Percentiles rank a stretch among this genome's conserved stretches.
Conservation (phyloP, 2,329 filamentous ascomycete genomes). For the Botrytis paeoniae region DNA sequence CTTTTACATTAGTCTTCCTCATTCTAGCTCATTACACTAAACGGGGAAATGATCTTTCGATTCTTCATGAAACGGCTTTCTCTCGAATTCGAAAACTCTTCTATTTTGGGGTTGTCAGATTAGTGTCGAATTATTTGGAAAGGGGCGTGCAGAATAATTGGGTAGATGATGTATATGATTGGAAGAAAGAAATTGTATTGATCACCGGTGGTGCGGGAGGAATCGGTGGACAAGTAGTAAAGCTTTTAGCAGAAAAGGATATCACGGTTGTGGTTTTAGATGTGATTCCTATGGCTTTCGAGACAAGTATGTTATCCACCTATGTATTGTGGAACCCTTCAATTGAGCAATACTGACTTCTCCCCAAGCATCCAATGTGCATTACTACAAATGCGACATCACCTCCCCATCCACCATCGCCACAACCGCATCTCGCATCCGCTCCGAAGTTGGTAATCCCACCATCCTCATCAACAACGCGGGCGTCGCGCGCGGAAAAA, state of each 20-base stretch:
- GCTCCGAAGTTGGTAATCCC: slow-evolving; percentile 56
- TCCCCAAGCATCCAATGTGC: slow-evolving; percentile 50
- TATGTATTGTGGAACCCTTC: not conserved
- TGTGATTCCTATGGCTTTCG: slow-evolving; percentile 58
- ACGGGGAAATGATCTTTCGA: slow-evolving; percentile 53
- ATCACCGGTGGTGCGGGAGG: slow-evolving; percentile 73
- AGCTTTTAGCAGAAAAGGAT: slow-evolving; percentile 59
- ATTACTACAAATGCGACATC: slow-evolving; percentile 69
- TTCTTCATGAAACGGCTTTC: slow-evolving; percentile 51
- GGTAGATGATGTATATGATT: slow-evolving; percentile 56
- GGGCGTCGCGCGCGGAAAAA: slow-evolving; percentile 59
- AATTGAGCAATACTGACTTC: not conserved
- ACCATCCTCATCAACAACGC: slow-evolving; percentile 73
- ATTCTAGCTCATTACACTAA: slow-evolving; percentile 63
- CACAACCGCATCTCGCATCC: slow-evolving; percentile 51
- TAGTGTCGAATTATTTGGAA: slow-evolving; percentile 51
- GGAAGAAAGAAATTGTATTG: slow-evolving; percentile 67
- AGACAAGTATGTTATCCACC: slow-evolving; percentile 42
- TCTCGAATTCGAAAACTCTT: slow-evolving; percentile 53
- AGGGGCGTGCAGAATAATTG: slow-evolving; percentile 49
- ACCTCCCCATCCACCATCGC: slow-evolving; percentile 54
- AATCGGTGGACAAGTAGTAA: slow-evolving; percentile 66
- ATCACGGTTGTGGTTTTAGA: slow-evolving; percentile 71
- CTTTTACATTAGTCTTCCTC: slow-evolving; percentile 60
- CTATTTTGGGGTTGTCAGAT: slow-evolving; percentile 49